These are phyloP conservation scores for Prinsepia uniflora DNA, from an alignment of 306 rosid genomes.

Conservation along the genomic window DNA sequence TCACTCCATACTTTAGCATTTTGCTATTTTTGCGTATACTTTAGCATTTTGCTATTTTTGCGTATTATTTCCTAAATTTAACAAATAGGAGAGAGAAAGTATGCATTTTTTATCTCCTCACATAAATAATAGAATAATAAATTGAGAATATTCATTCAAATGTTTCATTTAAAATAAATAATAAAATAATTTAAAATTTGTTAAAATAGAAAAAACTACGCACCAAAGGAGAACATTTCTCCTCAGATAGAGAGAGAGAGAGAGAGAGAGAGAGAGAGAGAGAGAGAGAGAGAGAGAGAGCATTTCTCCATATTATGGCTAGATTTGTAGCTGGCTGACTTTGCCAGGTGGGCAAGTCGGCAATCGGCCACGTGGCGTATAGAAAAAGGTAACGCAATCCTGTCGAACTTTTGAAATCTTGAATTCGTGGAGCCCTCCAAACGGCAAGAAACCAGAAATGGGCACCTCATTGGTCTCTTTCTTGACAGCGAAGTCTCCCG, in stretches of 20 bases:
- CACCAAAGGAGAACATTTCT: background rate
- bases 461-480: conserved; percentile 34
- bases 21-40: too few species aligned
- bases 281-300: background rate
- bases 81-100: too few species aligned
- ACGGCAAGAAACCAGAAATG: conserved; percentile 29
- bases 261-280: background rate
- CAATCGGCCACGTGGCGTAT: conserved; percentile 33
- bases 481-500: conserved; percentile 67
- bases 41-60: too few species aligned
- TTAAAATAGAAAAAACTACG: too few species aligned
- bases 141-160: too few species aligned
- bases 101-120: too few species aligned
- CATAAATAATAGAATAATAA: too few species aligned
- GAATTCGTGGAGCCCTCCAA: conserved; percentile 52
- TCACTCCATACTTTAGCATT: too few species aligned
- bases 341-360: conserved; percentile 42
- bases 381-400: conserved; percentile 15
- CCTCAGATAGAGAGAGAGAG: background rate
- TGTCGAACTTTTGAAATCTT: conserved; percentile 39
- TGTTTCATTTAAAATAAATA: too few species aligned
- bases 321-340: conserved; percentile 35
- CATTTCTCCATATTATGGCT: background rate
- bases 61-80: too few species aligned
- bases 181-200: too few species aligned